These are phyloP conservation scores for Davidsoniella eucalypti DNA, from an alignment of 2,329 filamentous ascomycete genomes.

Conservation along the genomic window DNA sequence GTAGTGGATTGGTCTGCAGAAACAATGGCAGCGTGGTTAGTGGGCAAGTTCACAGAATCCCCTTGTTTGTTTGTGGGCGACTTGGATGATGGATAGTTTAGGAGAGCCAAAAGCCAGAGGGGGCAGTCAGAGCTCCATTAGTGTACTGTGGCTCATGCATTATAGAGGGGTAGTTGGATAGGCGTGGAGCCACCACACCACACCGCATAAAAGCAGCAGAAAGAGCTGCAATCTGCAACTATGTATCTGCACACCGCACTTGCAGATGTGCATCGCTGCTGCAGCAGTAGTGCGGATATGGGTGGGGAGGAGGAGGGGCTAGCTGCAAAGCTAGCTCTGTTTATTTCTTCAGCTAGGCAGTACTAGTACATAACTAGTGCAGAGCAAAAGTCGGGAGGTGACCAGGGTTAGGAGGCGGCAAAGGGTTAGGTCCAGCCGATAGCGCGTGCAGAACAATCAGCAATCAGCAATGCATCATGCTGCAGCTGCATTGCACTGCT, in stretches of 20 bases:
- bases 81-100: constrained; percentile 1
- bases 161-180: constrained; percentile 10
- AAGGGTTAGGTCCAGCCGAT: background rate
- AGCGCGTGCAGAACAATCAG: background rate
- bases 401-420: background rate
- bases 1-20: background rate
- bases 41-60: background rate
- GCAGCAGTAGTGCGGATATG: background rate
- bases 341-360: background rate
- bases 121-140: constrained; percentile 8
- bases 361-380: too few species aligned
- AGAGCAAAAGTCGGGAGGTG: too few species aligned
- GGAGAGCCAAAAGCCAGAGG: background rate
- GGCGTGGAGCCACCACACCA: constrained; percentile 9
- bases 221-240: too few species aligned
- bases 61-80: too few species aligned
- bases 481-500: too few species aligned
- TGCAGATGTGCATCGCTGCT: too few species aligned
- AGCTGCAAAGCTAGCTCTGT: background rate
- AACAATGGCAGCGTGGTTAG: background rate
- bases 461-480: too few species aligned
- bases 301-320: background rate
- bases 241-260: too few species aligned
- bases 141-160: constrained; percentile 12
- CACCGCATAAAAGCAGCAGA: constrained; percentile 8